Base-by-base conservation (phyloP, 176 grass and related monocot genomes). In the Canna indica region DNA sequence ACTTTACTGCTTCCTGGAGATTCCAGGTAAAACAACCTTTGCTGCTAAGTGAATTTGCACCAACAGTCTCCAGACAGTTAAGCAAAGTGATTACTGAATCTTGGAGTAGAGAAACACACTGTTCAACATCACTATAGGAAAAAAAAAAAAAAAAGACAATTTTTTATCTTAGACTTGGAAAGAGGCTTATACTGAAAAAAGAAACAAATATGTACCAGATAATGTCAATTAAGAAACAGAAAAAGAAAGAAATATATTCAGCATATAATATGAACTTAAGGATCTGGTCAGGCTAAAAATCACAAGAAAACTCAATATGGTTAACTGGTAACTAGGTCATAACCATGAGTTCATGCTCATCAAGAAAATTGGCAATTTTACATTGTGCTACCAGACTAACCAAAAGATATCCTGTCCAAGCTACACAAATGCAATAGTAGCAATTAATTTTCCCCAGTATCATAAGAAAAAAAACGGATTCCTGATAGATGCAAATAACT, bases 61-160 rank as follows among this genome's bases (percentile, higher is more conserved):
- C 83, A 36, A 81, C 69, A 38, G 80, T 83, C 79, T 97, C 94
- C 74, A 97, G 83, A 74, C 93, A 97, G 64, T 80, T 59, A 48
- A 97, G 88, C 70, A 97, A 89, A 81, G 83, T 77, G 54, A 57
- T 84, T 78, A 88, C 87, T 36, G 88, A 92, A 79, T 90, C 82
- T 85, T 92, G 83, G 73, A 87, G 69, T 56, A 90, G 60, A 61
- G 84, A 81, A 48, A 97, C 67, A n/a, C 86, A 90, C 35, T 20
- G 75, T 52, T 86, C 74, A 80, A 87, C 80, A 81, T 85, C 86
- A 71, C 93, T 97, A 61, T 6, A 81, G 47, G 12, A 63, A 12
- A 67, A 36, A 61, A 52, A 41, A 34, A 7, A 68, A 22, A 64
- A 7, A 64, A 76, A 27, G 75, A 64, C 61, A 27, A 76, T 28